Conservation (phyloP, 2,329 filamentous ascomycete genomes). For the Alternaria dauci region DNA sequence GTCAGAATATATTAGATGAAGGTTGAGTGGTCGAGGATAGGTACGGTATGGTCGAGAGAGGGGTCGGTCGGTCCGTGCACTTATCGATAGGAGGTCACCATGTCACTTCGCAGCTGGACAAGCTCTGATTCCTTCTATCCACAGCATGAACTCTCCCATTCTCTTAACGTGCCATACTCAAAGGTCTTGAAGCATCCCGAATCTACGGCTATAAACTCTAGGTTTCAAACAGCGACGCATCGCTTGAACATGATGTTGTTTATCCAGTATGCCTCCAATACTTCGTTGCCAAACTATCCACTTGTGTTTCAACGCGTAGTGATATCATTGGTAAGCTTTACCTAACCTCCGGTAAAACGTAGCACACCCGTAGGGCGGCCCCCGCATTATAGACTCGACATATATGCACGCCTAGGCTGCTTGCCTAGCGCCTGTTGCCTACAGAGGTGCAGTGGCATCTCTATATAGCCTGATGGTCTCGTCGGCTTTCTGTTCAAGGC, state of each 20-base stretch:
- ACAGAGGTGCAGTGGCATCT: not conserved
- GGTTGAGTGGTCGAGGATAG: not conserved
- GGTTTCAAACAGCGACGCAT: not conserved
- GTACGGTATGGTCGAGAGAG: not conserved
- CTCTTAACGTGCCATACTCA: not conserved
- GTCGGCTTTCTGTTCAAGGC: not conserved
- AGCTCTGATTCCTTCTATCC: not conserved
- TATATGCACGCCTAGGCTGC: not conserved
- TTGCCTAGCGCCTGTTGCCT: slow-evolving; percentile 12
- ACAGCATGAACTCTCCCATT: not conserved
- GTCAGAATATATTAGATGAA: not conserved
- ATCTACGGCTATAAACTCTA: not conserved
- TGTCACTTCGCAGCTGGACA: not conserved
- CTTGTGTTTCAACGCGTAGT: not conserved
- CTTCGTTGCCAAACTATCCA: not conserved
- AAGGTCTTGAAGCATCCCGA: not conserved
- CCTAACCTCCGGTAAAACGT: no score
- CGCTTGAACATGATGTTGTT: not conserved
- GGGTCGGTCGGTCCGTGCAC: not conserved
- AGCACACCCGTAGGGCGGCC: not conserved
- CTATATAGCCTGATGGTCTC: not conserved
- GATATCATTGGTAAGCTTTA: not conserved
- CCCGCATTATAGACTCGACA: not conserved
- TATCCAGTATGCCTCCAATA: not conserved
- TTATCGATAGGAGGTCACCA: not conserved